phyloP scores from a whole-genome alignment of 345 rosid genomes.

The Hibiscus tridactylites region DNA sequence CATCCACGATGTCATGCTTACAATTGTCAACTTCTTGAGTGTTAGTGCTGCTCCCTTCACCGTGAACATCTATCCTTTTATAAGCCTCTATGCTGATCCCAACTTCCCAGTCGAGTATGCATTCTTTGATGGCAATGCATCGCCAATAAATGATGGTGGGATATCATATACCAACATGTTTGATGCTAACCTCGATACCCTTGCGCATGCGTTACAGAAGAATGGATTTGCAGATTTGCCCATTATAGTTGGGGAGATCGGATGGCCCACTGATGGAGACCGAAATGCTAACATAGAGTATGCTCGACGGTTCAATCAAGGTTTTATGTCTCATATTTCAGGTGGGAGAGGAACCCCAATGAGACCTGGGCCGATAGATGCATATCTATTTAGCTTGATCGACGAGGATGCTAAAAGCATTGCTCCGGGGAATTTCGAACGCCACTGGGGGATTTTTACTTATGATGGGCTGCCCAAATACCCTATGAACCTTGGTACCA shows the following conservation, averaged over 20 bases:
- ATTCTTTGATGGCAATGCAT: slow-evolving; percentile 65
- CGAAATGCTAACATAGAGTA: slow-evolving; percentile 54
- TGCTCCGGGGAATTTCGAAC: slow-evolving; percentile 81
- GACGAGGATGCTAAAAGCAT: slow-evolving; percentile 86
- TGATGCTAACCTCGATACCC: slow-evolving; percentile 85
- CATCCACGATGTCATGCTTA: slow-evolving; percentile 67
- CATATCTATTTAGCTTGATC: slow-evolving; percentile 67
- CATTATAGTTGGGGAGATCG: slow-evolving; percentile 75
- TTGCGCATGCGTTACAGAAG: slow-evolving; percentile 71
- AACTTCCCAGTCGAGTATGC: slow-evolving; percentile 84
- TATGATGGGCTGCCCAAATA: slow-evolving; percentile 72
- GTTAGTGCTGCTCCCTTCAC: slow-evolving; percentile 65
- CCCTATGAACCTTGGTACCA: slow-evolving; percentile 69
- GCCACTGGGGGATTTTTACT: slow-evolving; percentile 81
- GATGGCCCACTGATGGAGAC: slow-evolving; percentile 97
- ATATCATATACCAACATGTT: slow-evolving; percentile 61
- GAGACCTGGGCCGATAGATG: slow-evolving; percentile 65
- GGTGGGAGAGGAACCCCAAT: slow-evolving; percentile 83
- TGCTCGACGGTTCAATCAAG: slow-evolving; percentile 86
- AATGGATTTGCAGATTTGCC: slow-evolving; percentile 75
- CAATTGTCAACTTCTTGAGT: slow-evolving; percentile 64
- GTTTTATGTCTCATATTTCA: slow-evolving; percentile 57
- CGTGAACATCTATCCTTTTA: slow-evolving; percentile 87
- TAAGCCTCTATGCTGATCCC: slow-evolving; percentile 68
- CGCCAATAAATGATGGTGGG: slow-evolving; percentile 68